These are phyloP conservation scores for Moniliella sp. DNA, from an alignment of 1,284 basidiomycete genomes.

Conservation along the genomic window DNA sequence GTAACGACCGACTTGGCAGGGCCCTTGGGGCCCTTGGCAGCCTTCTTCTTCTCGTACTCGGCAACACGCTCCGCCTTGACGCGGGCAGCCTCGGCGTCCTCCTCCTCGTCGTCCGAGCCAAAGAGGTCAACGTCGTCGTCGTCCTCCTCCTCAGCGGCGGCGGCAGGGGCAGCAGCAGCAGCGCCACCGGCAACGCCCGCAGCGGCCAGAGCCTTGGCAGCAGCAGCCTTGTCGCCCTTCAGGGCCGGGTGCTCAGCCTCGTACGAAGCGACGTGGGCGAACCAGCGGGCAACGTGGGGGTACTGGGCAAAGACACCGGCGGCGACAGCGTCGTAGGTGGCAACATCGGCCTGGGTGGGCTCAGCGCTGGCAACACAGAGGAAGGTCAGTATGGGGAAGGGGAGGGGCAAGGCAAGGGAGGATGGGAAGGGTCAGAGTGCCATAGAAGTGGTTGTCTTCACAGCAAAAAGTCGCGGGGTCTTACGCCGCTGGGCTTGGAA, in stretches of 20 bases:
- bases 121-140: slow-evolving; percentile 84
- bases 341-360: slow-evolving; percentile 86
- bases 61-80: slow-evolving; percentile 88
- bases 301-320: slow-evolving; percentile 41
- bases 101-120: slow-evolving; percentile 64
- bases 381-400: slow-evolving; percentile 3
- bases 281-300: slow-evolving; percentile 76
- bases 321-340: slow-evolving; percentile 57
- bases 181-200: slow-evolving; percentile 2
- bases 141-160: slow-evolving; percentile 46
- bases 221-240: slow-evolving; percentile 28
- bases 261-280: slow-evolving; percentile 39
- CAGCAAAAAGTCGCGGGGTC: slow-evolving; percentile 31
- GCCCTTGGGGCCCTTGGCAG: slow-evolving; percentile 49
- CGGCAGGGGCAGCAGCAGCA: neutral
- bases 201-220: slow-evolving; percentile 15
- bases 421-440: no score
- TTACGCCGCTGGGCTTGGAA: slow-evolving; percentile 35
- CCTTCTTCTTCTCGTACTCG: slow-evolving; percentile 80
- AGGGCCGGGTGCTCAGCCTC: slow-evolving; percentile 24
- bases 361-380: slow-evolving; percentile 52
- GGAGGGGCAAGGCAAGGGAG: no score
- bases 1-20: slow-evolving; percentile 63
- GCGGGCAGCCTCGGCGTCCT: slow-evolving; percentile 73
- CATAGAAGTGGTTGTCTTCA: slow-evolving; percentile 30